phyloP scores from a whole-genome alignment of 2,329 filamentous ascomycete species.

The Penicillium digitatum region DNA sequence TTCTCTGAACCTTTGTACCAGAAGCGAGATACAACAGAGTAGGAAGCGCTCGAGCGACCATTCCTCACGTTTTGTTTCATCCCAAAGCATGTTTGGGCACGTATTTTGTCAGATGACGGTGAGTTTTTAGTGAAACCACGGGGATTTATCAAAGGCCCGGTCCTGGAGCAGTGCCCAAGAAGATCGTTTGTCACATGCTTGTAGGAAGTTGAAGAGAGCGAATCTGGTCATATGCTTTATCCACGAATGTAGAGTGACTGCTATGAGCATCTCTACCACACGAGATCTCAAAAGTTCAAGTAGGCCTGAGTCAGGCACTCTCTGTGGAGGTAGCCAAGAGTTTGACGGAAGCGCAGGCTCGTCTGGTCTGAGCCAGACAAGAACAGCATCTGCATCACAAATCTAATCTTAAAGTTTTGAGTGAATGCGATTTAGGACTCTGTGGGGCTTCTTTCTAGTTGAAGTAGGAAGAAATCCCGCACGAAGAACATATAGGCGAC shows the following conservation, averaged over 20 bases:
- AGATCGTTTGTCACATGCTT: neutral
- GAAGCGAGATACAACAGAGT: neutral
- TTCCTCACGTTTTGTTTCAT: neutral
- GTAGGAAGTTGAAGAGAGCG: neutral
- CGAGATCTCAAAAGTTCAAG: neutral
- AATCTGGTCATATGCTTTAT: neutral
- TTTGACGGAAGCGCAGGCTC: neutral
- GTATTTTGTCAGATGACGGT: neutral
- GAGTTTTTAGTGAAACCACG: neutral
- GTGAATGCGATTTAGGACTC: neutral
- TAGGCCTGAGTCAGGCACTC: neutral
- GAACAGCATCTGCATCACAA: neutral
- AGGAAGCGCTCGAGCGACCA: neutral
- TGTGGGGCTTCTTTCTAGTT: neutral
- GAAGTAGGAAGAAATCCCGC: neutral
- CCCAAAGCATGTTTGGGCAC: neutral
- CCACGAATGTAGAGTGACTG: neutral
- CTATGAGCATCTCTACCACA: neutral
- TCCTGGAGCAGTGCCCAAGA: neutral
- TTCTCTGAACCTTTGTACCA: neutral
- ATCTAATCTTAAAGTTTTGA: neutral
- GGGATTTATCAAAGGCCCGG: neutral
- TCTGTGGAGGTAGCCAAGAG: neutral
- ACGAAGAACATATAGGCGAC: neutral
- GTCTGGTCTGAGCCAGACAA: neutral